A percentile compares a stretch with the other conserved stretches of the same genome.
Conservation (phyloP, 2,329 filamentous ascomycete genomes). For the Fusarium secorum region DNA sequence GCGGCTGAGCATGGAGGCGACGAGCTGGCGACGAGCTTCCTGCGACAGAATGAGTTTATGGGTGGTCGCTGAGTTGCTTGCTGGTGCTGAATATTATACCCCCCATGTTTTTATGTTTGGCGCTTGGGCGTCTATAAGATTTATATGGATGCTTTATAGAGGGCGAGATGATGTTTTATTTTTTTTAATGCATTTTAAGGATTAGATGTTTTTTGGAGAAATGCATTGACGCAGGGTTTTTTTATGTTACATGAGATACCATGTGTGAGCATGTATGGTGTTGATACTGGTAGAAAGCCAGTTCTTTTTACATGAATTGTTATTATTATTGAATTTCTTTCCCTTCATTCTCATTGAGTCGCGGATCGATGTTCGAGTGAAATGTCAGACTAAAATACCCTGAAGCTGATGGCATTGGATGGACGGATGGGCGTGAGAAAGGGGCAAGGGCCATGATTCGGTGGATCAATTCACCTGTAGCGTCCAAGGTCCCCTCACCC, state of each 20-base stretch:
- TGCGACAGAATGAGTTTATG: slow-evolving; percentile 70
- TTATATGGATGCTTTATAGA: slow-evolving; percentile 23
- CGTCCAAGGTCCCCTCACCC: background rate
- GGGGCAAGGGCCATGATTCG: background rate
- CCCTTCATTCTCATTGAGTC: background rate
- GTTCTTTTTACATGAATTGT: background rate
- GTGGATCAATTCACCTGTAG: slow-evolving; percentile 1
- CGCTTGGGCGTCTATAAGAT: slow-evolving; percentile 27
- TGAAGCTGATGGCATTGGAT: background rate
- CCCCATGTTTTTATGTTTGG: slow-evolving; percentile 35
- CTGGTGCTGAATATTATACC: slow-evolving; percentile 38
- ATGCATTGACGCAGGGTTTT: slow-evolving; percentile 2
- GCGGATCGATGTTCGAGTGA: background rate
- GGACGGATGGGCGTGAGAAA: background rate
- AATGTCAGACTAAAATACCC: background rate
- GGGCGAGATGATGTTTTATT: background rate
- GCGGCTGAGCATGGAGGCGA: slow-evolving; percentile 86
- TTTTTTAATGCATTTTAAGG: slow-evolving; percentile 4
- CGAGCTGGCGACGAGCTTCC: slow-evolving; percentile 80
- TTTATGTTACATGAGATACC: slow-evolving; percentile 2
- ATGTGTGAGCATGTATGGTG: background rate
- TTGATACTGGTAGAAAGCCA: background rate
- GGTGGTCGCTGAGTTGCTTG: slow-evolving; percentile 41
- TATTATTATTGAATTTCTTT: background rate
- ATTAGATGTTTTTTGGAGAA: slow-evolving; percentile 18